Percentiles rank a stretch among this genome's conserved stretches.
phyloP scores from a whole-genome alignment of 2,329 filamentous ascomycete species.

The Pseudogymnoascus destructans region DNA sequence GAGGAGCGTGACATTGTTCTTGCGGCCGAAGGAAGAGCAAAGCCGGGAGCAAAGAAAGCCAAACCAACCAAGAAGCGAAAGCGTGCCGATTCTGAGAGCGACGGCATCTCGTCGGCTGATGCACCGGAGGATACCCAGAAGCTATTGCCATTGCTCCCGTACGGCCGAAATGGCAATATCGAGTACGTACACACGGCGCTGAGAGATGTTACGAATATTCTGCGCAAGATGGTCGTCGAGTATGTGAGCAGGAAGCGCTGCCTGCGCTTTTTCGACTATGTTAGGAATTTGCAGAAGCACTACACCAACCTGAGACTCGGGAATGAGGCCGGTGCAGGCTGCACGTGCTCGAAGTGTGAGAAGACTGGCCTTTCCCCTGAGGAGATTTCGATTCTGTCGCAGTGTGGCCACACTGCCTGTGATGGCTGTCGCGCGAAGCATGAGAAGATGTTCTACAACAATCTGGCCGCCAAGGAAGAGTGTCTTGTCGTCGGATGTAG shows the following conservation, averaged over 20 bases:
- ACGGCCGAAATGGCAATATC: slow-evolving; percentile 13
- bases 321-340: not conserved
- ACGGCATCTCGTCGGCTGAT: slow-evolving; percentile 2
- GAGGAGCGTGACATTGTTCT: slow-evolving; percentile 4
- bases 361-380: slow-evolving; percentile 20
- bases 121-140: slow-evolving; percentile 11
- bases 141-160: slow-evolving; percentile 12
- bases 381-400: slow-evolving; percentile 30
- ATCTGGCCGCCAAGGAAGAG: slow-evolving; percentile 19
- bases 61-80: slow-evolving; percentile 8
- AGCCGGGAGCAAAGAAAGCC: slow-evolving; percentile 6
- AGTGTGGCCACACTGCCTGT: slow-evolving; percentile 41
- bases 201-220: slow-evolving; percentile 18
- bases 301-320: not conserved
- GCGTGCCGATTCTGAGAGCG: slow-evolving; percentile 9
- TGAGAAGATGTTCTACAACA: not conserved
- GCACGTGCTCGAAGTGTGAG: slow-evolving; percentile 27
- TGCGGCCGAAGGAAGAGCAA: not conserved
- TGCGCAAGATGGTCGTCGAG: slow-evolving; percentile 23
- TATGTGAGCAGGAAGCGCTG: slow-evolving; percentile 25
- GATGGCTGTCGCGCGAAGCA: slow-evolving; percentile 26
- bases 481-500: slow-evolving; percentile 32
- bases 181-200: slow-evolving; percentile 14
- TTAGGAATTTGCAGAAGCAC: slow-evolving; percentile 23
- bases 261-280: slow-evolving; percentile 25